These are phyloP conservation scores for Boletus subluridellus DNA, from an alignment of 1,284 basidiomycete genomes.

Conservation along the genomic window DNA sequence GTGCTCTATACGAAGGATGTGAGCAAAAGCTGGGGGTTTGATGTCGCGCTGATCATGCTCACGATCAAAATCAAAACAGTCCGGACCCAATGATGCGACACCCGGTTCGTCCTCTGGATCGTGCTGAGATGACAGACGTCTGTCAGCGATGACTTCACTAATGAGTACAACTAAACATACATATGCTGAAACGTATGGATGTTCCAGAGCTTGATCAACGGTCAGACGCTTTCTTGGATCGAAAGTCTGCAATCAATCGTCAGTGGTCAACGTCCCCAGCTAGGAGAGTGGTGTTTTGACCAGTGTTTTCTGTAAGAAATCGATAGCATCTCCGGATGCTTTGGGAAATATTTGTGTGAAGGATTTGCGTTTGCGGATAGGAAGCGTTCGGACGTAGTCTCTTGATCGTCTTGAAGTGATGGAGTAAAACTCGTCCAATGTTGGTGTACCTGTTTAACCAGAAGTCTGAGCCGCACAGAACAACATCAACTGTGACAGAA, in stretches of 20 bases:
- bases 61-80: constrained; percentile 86
- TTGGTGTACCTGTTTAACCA: constrained; percentile 59
- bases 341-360: constrained; percentile 67
- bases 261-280: neutral
- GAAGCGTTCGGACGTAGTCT: constrained; percentile 79
- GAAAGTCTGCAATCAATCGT: constrained; percentile 52
- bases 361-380: constrained; percentile 62
- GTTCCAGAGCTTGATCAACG: constrained; percentile 80
- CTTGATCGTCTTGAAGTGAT: constrained; percentile 81
- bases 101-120: constrained; percentile 83
- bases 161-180: constrained; percentile 37
- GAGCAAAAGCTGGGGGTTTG: constrained; percentile 4
- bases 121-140: constrained; percentile 46
- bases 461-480: neutral
- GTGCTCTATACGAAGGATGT: constrained; percentile 43
- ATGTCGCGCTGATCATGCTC: constrained; percentile 26
- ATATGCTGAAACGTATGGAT: constrained; percentile 66
- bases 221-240: constrained; percentile 85
- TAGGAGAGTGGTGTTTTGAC: constrained; percentile 39
- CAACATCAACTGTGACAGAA: neutral
- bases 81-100: constrained; percentile 70
- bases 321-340: constrained; percentile 70
- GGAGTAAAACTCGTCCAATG: constrained; percentile 82
- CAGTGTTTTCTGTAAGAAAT: constrained; percentile 80
- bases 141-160: constrained; percentile 9